Evolutionary conservation across 2,329 filamentous ascomycete genomes (phyloP).

Genomic region (Ciborinia camelliae): DNA sequence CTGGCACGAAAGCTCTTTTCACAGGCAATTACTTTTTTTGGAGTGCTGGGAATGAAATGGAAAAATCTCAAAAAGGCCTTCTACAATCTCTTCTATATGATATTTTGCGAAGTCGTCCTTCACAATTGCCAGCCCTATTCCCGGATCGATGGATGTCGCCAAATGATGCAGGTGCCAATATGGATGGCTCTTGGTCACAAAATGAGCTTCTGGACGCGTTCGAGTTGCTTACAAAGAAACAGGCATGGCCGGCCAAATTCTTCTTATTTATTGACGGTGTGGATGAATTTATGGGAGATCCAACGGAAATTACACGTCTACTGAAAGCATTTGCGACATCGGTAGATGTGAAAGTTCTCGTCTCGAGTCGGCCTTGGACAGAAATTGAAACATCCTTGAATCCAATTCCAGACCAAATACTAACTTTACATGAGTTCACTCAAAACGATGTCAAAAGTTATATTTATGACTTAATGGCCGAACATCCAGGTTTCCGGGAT

Average conservation of each 20-base stretch:
- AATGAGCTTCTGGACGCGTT: not conserved
- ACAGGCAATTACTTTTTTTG: constrained; percentile 46
- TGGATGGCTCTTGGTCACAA: not conserved
- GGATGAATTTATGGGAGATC: constrained; percentile 4
- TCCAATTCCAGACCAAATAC: not conserved
- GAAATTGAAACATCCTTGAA: not conserved
- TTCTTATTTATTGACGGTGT: not conserved
- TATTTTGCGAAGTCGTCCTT: not conserved
- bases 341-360: not conserved
- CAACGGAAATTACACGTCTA: not conserved
- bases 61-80: constrained; percentile 23
- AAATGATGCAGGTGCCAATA: not conserved
- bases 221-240: not conserved
- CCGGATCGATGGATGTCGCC: not conserved
- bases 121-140: constrained; percentile 9
- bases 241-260: not conserved
- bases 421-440: not conserved
- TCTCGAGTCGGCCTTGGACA: constrained; percentile 11
- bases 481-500: not conserved
- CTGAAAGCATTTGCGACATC: not conserved
- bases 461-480: not conserved
- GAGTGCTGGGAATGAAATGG: constrained; percentile 39
- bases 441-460: not conserved
- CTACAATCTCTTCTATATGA: constrained; percentile 20
- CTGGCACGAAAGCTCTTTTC: constrained; percentile 22